Conservation (phyloP, 306 rosid genomes). For the Begonia peltatifolia region DNA sequence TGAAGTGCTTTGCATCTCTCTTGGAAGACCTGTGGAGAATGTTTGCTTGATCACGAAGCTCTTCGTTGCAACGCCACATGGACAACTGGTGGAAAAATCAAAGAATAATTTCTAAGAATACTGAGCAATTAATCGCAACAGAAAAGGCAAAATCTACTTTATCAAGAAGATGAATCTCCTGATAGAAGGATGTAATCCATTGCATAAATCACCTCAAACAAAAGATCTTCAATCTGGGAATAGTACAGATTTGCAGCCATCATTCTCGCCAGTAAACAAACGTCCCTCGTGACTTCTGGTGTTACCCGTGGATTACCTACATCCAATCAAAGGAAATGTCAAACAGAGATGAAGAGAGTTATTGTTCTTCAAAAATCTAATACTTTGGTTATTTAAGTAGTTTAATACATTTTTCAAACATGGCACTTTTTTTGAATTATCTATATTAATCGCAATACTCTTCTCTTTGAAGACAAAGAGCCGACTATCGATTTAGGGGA, state of each 20-base stretch:
- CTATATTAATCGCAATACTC: no score
- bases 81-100: neutral
- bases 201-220: neutral
- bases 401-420: no score
- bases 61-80: neutral
- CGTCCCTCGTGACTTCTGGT: neutral
- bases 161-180: neutral
- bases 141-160: no score
- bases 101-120: no score
- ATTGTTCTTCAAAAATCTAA: no score
- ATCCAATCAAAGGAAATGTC: neutral
- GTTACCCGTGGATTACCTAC: constrained; percentile 1
- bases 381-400: no score
- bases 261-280: neutral
- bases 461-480: no score
- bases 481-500: no score
- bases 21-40: neutral
- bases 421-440: no score
- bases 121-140: no score
- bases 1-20: neutral
- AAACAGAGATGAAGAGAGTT: neutral
- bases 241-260: neutral
- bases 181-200: no score
- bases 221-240: neutral
- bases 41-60: neutral